Evolutionary conservation across 2,329 filamentous ascomycete genomes (phyloP).

Genomic region (Pyricularia sp.): DNA sequence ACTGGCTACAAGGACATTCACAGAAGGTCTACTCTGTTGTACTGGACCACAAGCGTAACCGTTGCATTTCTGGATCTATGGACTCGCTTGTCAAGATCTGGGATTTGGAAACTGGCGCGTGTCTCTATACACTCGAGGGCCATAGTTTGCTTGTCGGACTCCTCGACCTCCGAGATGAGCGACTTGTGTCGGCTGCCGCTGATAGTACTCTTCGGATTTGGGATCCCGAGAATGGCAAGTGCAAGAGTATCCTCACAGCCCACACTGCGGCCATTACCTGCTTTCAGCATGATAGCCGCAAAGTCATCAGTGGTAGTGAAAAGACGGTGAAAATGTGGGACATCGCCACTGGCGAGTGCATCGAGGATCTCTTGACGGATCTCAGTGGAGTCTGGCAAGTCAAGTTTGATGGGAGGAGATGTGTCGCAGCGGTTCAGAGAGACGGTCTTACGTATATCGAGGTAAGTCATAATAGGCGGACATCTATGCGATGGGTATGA

Average conservation of each 20-base stretch:
- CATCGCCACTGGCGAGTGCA: constrained; percentile 78
- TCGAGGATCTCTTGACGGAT: constrained; percentile 85
- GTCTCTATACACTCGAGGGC: constrained; percentile 81
- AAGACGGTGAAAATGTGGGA: constrained; percentile 99
- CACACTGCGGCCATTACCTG: constrained; percentile 97
- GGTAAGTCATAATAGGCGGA: constrained; percentile 38
- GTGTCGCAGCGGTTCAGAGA: constrained; percentile 90
- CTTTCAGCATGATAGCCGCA: constrained; percentile 93
- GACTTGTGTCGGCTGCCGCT: constrained; percentile 85
- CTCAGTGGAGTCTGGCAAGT: constrained; percentile 98
- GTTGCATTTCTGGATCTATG: constrained; percentile 97
- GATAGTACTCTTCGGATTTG: constrained; percentile 93
- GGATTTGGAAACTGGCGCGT: constrained; percentile 76
- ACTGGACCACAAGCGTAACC: constrained; percentile 77
- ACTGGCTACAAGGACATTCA: constrained; percentile 72
- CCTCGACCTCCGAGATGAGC: constrained; percentile 76
- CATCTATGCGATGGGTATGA: not conserved
- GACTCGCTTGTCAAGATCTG: constrained; percentile 96
- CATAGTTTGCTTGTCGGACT: constrained; percentile 87
- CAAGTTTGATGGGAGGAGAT: constrained; percentile 88
- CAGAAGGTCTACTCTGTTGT: constrained; percentile 98
- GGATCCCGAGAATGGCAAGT: constrained; percentile 87
- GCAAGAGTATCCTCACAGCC: constrained; percentile 78
- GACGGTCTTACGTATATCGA: constrained; percentile 91
- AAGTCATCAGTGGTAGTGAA: constrained; percentile 93